These are phyloP conservation scores for Pisolithus orientalis DNA, from an alignment of 768 basidiomycete species.

Conservation along the genomic window DNA sequence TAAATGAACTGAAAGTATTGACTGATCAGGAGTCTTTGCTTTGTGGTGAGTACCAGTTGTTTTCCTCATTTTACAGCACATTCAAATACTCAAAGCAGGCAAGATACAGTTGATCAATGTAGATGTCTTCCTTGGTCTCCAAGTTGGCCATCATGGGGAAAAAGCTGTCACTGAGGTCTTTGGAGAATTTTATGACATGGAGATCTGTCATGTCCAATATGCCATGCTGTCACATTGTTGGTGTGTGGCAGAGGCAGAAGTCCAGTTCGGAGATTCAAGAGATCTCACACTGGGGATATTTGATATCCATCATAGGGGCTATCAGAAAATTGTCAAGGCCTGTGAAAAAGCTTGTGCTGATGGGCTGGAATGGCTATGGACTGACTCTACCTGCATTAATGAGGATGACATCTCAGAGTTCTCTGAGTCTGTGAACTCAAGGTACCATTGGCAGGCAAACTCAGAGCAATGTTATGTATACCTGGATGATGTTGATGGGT, in stretches of 20 bases:
- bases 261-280: neutral
- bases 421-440: constrained; percentile 15
- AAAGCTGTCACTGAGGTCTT: no score
- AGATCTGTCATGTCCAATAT: neutral
- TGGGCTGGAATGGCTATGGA: constrained; percentile 7
- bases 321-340: neutral
- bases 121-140: no score
- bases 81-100: no score
- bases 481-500: constrained; percentile 4
- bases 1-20: no score
- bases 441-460: constrained; percentile 13
- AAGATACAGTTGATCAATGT: no score
- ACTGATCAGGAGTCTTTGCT: no score
- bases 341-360: constrained; percentile 1
- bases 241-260: neutral
- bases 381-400: constrained; percentile 13
- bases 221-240: constrained; percentile 2
- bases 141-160: no score
- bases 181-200: neutral
- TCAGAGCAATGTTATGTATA: constrained; percentile 13
- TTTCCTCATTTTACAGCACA: no score
- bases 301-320: neutral
- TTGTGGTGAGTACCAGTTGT: no score
- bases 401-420: constrained; percentile 13
- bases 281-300: neutral